Evolutionary conservation across 106 monocot genomes (phyloP), one percentile per base, ranked within the genome.

Genomic region (Apostasia shenzhenica): DNA sequence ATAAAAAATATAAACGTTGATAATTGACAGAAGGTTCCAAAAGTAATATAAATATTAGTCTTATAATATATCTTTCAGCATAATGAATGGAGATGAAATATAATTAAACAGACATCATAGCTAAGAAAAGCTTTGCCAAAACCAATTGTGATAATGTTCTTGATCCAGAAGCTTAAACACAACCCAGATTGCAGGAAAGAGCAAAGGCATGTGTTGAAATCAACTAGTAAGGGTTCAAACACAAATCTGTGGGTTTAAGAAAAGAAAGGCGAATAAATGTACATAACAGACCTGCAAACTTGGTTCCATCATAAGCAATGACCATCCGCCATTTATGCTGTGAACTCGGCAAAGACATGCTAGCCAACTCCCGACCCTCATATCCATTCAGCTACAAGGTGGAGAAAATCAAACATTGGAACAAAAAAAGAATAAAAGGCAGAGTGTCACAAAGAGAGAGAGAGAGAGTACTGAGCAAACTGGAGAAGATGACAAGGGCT

Each of bases 311-410:
- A 56, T 89, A 89, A 8, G 89, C 74, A 47, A 89, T 82, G 55
- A 89, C 85, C 85, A 89, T 74, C 54, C 89, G 40, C 89, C 89
- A 89, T 67, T 85, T 89, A 63, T 85, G 69, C 61, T 41, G 45
- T 13, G 61, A 48, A 43, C 14, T 42, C 9, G 78, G 42, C 11
- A 67, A 40, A 8, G 48, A 42, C 44, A 79, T 44, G 67, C 4
- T 59, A 14, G 48, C 42, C 3, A 54, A 7, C 39, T 73, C 64
- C 4, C 14, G 4, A n/a, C 61, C 64, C 63, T 70, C 79, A 46
- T 55, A 63, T 3, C 47, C 14, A 12, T n/a, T 49, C 68, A 72
- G 45, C 43, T 46, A 13, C 43, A 13, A 66, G 46, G 68, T 13
- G 54, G 4, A 62, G 26, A 46, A 50, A 47, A 45, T 60, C 44